Base-by-base conservation (phyloP, 2,329 filamentous ascomycete species). In the Colletotrichum costaricense region DNA sequence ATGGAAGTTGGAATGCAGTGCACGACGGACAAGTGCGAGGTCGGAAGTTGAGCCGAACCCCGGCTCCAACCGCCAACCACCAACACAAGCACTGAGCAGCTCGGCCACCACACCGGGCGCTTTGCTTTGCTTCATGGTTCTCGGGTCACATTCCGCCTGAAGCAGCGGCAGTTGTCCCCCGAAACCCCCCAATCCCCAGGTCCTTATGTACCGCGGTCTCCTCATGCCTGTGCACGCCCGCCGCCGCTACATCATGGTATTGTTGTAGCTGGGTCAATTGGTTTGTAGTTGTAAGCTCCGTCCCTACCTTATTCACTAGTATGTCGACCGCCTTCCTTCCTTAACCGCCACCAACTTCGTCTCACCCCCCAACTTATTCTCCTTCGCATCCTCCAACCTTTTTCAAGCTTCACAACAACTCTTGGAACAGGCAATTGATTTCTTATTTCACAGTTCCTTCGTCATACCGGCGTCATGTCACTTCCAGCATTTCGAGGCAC, bases 401-500 rank as follows among this genome's bases (percentile, higher is more conserved):
- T 12, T 7, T 57, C 28, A 38, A 62, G 16, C 19, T 59, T 30
- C n/a, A 5, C 8, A 52, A 35, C 55, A 19, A 52, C 8, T 35
- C 26, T 26, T 12, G 33, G 28, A 46, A 42, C 33, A 19, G 38
- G 22, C 35, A 26, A 60, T 60, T 24, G n/a, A 49, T 30, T 57
- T 26, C 42, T 7, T 14, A 28, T 7, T 9, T 33, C 14, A 11
- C 9, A 58, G 67, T 11, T 65, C 59, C 30, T 8, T 56, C 11
- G 24, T 60, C 19, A 56, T 22, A 14, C 14, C 5, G 28, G 70
- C 67, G 75, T 73, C 80, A 90, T 90, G 88, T 87, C 86, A 78
- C 78, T 87, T 75, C 77, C 84, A 57, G 79, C 83, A 72, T 78
- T 89, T 75, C 86, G 86, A 81, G 82, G 86, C 83, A 85, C 86